phyloP scores from a whole-genome alignment of 1,284 basidiomycete species.

The Phellopilus nigrolimitatus region DNA sequence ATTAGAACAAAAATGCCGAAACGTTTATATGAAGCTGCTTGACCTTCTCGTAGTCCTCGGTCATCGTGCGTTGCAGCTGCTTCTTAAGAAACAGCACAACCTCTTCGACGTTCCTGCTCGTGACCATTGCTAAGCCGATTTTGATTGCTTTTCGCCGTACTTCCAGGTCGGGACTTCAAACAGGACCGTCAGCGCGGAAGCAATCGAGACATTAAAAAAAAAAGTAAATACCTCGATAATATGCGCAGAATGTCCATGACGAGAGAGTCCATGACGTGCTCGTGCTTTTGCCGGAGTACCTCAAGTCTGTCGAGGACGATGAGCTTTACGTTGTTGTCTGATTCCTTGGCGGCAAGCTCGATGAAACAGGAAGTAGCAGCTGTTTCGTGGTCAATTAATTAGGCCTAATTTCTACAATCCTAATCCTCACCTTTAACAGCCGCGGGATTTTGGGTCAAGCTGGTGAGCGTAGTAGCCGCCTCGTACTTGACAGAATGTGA shows the following conservation, averaged over 20 bases:
- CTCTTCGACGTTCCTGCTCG: constrained; percentile 95
- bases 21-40: not conserved
- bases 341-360: constrained; percentile 89
- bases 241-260: constrained; percentile 97
- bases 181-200: not conserved
- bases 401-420: not conserved
- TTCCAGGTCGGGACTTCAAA: constrained; percentile 88
- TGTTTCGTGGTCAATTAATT: constrained; percentile 29
- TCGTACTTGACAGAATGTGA: constrained; percentile 98
- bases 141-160: constrained; percentile 90
- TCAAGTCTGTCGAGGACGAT: constrained; percentile 96
- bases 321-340: constrained; percentile 99
- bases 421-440: constrained; percentile 79
- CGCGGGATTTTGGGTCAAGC: constrained; percentile 92
- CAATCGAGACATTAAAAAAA: not conserved
- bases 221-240: constrained; percentile 57
- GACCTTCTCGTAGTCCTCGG: constrained; percentile 82
- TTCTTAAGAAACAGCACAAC: constrained; percentile 97
- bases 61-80: constrained; percentile 90
- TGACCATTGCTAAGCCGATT: constrained; percentile 92
- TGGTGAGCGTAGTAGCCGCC: constrained; percentile 92
- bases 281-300: constrained; percentile 79
- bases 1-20: constrained; percentile 11
- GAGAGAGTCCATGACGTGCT: constrained; percentile 86
- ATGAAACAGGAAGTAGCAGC: constrained; percentile 90